Percentiles rank a stretch among this genome's conserved stretches.
Conservation (phyloP, 2,329 filamentous ascomycete species). For the Biscogniauxia sp. region DNA sequence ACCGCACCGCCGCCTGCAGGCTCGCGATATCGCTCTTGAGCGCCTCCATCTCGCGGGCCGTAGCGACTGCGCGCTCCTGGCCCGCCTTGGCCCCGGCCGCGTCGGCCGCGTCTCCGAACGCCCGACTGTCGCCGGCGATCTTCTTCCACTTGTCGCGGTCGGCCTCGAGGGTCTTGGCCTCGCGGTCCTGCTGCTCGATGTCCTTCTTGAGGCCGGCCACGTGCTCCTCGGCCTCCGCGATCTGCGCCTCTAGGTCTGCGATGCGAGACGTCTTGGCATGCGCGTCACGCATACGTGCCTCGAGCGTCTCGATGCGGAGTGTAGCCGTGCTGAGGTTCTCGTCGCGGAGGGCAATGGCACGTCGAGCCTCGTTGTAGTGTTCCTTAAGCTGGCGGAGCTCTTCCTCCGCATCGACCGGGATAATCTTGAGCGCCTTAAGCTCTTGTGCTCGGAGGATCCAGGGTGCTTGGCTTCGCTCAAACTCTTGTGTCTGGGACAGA, state of each 20-base stretch:
- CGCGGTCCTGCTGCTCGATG: slow-evolving; percentile 65
- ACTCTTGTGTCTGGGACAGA: slow-evolving; percentile 71
- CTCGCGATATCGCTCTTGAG: slow-evolving; percentile 67
- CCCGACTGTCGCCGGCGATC: slow-evolving; percentile 60
- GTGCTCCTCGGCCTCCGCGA: slow-evolving; percentile 52
- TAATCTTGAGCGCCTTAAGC: slow-evolving; percentile 76
- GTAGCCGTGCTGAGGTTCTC: slow-evolving; percentile 80
- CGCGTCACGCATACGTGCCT: slow-evolving; percentile 82
- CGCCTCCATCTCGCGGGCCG: slow-evolving; percentile 69
- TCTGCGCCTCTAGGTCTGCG: slow-evolving; percentile 59
- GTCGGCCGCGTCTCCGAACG: slow-evolving; percentile 49
- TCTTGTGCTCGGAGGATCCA: slow-evolving; percentile 83
- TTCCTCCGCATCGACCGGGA: slow-evolving; percentile 79
- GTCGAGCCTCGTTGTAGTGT: slow-evolving; percentile 74
- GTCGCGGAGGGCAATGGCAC: slow-evolving; percentile 69
- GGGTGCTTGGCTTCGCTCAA: slow-evolving; percentile 72
- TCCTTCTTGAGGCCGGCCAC: slow-evolving; percentile 58
- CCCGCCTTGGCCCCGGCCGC: slow-evolving; percentile 51
- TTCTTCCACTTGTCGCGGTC: slow-evolving; percentile 72
- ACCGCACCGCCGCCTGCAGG: slow-evolving; percentile 64
- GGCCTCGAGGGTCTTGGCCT: slow-evolving; percentile 61
- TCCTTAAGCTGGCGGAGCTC: slow-evolving; percentile 79
- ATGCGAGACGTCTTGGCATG: slow-evolving; percentile 72
- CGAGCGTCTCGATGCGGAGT: slow-evolving; percentile 92
- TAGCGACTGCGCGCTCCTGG: slow-evolving; percentile 66